Percentiles rank a stretch among this genome's conserved stretches.
phyloP scores from a whole-genome alignment of 176 grass and related monocot species.

The Oryza longistaminata region DNA sequence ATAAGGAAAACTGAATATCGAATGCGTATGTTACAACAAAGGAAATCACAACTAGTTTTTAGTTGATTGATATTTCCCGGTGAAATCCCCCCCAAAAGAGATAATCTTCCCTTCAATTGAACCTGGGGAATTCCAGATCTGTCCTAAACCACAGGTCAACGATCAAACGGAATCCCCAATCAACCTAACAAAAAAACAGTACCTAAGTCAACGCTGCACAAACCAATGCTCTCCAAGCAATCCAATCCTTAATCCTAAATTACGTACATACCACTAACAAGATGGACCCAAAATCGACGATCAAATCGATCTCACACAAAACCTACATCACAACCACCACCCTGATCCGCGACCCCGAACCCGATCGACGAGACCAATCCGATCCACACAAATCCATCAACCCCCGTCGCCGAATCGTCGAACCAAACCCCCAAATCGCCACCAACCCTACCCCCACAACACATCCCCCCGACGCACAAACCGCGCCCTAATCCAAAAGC shows the following conservation, averaged over 20 bases:
- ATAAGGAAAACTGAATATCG: neutral
- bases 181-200: neutral
- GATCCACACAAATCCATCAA: neutral
- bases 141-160: neutral
- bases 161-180: neutral
- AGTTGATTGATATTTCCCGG: neutral
- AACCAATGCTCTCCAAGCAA: neutral
- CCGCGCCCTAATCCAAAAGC: neutral
- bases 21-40: neutral
- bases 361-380: neutral
- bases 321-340: neutral
- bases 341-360: neutral
- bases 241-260: neutral
- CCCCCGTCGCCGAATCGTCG: neutral
- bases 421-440: neutral
- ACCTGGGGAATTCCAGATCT: neutral
- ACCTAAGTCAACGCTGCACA: slow-evolving; percentile 14
- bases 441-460: neutral
- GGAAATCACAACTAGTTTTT: neutral
- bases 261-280: too few species aligned
- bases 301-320: neutral
- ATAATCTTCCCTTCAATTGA: neutral
- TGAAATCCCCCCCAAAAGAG: neutral
- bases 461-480: neutral
- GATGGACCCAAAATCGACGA: neutral